Evolutionary conservation across 1,284 basidiomycete species (phyloP).

Genomic region (Meira nashicola): DNA sequence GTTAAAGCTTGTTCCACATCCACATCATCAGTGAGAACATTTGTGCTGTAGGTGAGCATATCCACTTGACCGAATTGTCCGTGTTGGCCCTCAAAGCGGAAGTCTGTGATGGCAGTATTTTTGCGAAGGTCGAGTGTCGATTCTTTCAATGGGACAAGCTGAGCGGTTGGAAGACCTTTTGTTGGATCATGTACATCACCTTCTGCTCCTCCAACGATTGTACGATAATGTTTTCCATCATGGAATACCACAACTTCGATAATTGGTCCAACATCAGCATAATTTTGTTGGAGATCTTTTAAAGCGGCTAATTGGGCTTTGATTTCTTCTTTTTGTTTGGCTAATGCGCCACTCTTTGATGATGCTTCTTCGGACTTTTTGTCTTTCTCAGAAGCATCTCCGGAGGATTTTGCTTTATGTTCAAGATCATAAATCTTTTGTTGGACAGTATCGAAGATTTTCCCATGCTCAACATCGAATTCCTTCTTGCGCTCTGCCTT

Average conservation of each 20-base stretch:
- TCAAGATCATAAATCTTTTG: conserved; percentile 33
- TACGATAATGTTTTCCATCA: conserved; percentile 52
- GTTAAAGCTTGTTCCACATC: conserved; percentile 18
- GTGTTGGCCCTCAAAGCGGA: conserved; percentile 46
- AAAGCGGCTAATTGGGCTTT: conserved; percentile 44
- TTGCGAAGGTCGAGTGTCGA: conserved; percentile 38
- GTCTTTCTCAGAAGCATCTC: conserved; percentile 7
- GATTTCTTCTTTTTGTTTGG: conserved; percentile 42
- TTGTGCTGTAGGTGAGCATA: conserved; percentile 52
- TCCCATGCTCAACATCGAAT: conserved; percentile 45
- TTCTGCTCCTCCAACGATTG: conserved; percentile 51
- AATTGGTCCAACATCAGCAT: conserved; percentile 50
- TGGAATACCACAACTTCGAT: conserved; percentile 52
- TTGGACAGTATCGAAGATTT: conserved; percentile 41
- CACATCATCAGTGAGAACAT: conserved; percentile 40
- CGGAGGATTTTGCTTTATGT: conserved; percentile 7
- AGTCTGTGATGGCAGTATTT: conserved; percentile 48
- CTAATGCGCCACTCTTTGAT: conserved; percentile 8
- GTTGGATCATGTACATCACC: conserved; percentile 43
- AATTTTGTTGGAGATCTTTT: conserved; percentile 42
- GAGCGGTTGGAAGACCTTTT: conserved; percentile 29
- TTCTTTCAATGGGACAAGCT: conserved; percentile 23
- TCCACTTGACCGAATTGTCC: conserved; percentile 50
- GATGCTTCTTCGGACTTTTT: neutral
- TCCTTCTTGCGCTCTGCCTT: conserved; percentile 43